Conservation (phyloP, 805 yeast species). For the Saccharomycopsis capsularis region DNA sequence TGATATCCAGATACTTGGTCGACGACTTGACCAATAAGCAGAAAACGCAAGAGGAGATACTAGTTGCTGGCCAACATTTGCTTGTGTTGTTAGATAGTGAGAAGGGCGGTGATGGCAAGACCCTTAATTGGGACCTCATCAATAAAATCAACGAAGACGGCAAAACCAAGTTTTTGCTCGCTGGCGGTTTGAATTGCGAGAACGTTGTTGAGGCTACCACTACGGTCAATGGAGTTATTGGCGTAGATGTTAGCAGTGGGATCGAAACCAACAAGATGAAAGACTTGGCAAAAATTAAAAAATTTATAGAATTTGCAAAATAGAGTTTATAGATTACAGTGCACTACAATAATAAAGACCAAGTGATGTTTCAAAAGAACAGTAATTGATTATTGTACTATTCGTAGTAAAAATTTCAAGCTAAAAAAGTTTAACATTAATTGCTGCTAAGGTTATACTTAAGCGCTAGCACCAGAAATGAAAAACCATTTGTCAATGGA, state of each 20-base stretch:
- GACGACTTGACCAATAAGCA: constrained; percentile 36
- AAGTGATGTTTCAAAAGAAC: too few relatives aligned
- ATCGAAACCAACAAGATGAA: constrained; percentile 77
- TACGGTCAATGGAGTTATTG: constrained; percentile 53
- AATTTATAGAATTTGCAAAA: constrained; percentile 51
- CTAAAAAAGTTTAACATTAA: too few relatives aligned
- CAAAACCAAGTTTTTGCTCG: constrained; percentile 48
- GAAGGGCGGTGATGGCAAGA: constrained; percentile 84
- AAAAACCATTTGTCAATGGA: constrained; percentile 98
- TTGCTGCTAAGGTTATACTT: too few relatives aligned
- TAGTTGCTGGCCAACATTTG: constrained; percentile 34
- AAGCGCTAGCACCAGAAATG: constrained; percentile 74
- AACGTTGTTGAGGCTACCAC: constrained; percentile 54
- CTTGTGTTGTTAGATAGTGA: constrained; percentile 77
- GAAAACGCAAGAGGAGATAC: constrained; percentile 22
- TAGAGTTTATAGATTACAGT: too few relatives aligned
- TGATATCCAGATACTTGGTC: constrained; percentile 69
- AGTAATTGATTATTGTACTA: too few relatives aligned
- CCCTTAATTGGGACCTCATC: constrained; percentile 64
- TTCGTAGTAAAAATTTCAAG: too few relatives aligned
- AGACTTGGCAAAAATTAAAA: constrained; percentile 54
- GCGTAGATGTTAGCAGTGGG: constrained; percentile 94
- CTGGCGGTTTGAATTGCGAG: constrained; percentile 82
- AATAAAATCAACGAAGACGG: constrained; percentile 32
- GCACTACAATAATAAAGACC: too few relatives aligned